Base-by-base conservation (phyloP, 2,329 filamentous ascomycete genomes). In the Phialophora tarda region DNA sequence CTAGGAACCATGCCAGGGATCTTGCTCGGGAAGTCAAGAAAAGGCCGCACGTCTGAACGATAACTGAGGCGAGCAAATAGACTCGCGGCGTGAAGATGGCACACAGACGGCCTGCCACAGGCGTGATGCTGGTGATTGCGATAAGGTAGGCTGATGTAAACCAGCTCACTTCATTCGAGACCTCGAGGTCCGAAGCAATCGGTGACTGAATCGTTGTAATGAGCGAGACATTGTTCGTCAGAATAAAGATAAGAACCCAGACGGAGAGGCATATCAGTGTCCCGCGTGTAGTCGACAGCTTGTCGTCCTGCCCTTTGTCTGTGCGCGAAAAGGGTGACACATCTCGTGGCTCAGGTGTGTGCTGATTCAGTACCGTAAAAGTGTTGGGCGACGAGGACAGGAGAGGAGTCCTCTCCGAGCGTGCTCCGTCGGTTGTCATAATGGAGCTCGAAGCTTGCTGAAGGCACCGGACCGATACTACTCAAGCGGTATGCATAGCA, bases 61-160 rank as follows among this genome's bases (percentile, higher is more conserved):
- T 65, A 3, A 88, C 85, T 0, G 89, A 84, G 10, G 81, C 83
- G 28, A 91, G 81, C 62, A 93, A 83, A 73, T 91, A 89, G 24
- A 81, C 74, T 26, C 89, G 83, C 0, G 91, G 86, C 0, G 66
- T 69, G 77, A 96, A 94, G 26, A 95, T 87, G 72, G 88, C 87
- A 54, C 88, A 87, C 0, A 96, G 80, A 21, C 91, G 87, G 6
- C 91, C 91, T 47, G 86, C 84, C 1, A 96, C 77, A 0, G 92
- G 91, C 0, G 89, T 86, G 12, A 91, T 78, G 58, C 83, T 85
- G 32, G 83, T 83, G 76, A 83, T 79, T 26, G 82, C 80, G 60
- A 91, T 84, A 83, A 95, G 82, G 75, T 92, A 96, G 2, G 89
- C 83, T 34, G 90, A 91, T 7, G 90, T 92, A 75, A 95, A 92